Evolutionary conservation across 495 filamentous ascomycete species (phyloP), one percentile per base, ranked within the genome.

Genomic region (Penicillium maclennaniae): DNA sequence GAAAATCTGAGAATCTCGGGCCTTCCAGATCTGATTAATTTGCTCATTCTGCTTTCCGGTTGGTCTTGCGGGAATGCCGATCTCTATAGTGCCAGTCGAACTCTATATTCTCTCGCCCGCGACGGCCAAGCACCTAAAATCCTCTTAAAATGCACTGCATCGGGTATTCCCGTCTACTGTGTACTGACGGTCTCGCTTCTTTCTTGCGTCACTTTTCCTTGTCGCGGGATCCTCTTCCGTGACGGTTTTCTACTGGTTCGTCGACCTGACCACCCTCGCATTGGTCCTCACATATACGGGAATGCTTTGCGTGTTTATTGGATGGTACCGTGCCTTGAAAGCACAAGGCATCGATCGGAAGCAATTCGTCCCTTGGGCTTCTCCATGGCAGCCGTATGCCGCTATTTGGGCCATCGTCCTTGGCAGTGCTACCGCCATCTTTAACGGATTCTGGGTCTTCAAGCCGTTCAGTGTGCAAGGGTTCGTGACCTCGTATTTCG

Each of bases 11-110:
- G 77, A 6, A 84, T 92, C 51, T 65, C 66, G 14, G 79, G 78
- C 14, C 75, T 92, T 3, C 85, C 83, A 4, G 79, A 82, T 50
- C 80, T 91, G 47, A 86, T 92, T 73, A 92, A 92, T 68, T 80
- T 82, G 4, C 77, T 87, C 7, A 83, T 89, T 41, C 66, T 89
- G 44, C 83, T 79, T 17, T 82, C 84, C 0, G 85, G 83, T 3
- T 79, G 81, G 60, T 87, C 84, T 2, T 80, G 83, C 15, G 87
- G 82, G 25, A 92, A 92, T 61, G 83, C 86, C 8, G 89, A 87
- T 70, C 74, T 90, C 41, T 92, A 89, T 69, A 86, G 82, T 4
- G 84, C 85, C 27, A 86, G 82, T 8, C 81, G 88, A 40, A 85
- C 87, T 26, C 79, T 92, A 12, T 87, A 88, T 62, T 87, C 85